Conservation (phyloP, 495 filamentous ascomycete genomes). For the Tetracladium marchalianum region DNA sequence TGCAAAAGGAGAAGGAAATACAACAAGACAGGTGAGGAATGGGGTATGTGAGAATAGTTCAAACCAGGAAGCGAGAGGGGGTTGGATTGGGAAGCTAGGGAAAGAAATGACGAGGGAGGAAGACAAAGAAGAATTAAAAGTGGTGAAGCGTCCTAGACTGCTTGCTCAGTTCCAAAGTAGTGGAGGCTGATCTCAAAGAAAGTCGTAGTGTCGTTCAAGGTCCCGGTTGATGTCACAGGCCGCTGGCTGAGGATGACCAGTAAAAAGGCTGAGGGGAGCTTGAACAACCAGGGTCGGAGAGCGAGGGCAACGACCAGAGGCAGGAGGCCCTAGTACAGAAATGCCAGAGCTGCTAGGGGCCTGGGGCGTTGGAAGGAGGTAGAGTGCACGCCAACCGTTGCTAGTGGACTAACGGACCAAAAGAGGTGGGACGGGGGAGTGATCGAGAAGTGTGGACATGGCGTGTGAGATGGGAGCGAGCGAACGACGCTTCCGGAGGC, state of each 20-base stretch:
- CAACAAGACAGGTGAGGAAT: slow-evolving; percentile 8
- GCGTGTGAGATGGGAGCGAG: background rate
- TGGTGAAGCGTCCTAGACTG: background rate
- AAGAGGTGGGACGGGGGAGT: background rate
- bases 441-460: background rate
- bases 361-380: background rate
- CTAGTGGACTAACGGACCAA: background rate
- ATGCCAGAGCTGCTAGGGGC: background rate
- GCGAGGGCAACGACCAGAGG: no score
- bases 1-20: slow-evolving; percentile 11
- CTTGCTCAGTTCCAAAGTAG: background rate
- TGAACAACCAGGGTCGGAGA: no score
- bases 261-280: background rate
- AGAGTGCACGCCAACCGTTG: background rate
- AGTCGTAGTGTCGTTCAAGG: slow-evolving; percentile 5
- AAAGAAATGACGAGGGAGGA: background rate
- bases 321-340: background rate
- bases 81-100: background rate
- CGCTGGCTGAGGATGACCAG: slow-evolving; percentile 1
- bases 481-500: background rate
- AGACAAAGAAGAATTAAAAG: slow-evolving; percentile 8
- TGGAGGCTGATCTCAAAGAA: slow-evolving; percentile 22
- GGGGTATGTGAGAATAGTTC: slow-evolving; percentile 8
- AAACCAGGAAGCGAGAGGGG: background rate
- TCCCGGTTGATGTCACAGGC: slow-evolving; percentile 19